These are phyloP conservation scores for Diaporthe capsici DNA, from an alignment of 2,329 filamentous ascomycete genomes.

Conservation along the genomic window DNA sequence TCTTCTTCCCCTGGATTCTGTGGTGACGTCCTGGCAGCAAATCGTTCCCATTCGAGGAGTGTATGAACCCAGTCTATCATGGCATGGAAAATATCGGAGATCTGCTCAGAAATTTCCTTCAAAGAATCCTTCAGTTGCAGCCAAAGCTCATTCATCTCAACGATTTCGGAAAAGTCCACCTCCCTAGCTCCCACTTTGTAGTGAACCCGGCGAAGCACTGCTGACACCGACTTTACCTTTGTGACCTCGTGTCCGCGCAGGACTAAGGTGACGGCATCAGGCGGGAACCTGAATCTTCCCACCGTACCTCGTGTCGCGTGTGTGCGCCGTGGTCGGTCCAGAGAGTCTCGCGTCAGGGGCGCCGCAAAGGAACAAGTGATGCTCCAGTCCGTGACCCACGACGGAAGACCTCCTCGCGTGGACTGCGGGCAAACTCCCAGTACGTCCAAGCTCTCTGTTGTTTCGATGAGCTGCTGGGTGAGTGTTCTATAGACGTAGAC, in stretches of 20 bases:
- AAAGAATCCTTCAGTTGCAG: too few relatives aligned
- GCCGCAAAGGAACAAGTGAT: not conserved
- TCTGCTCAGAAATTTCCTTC: too few relatives aligned
- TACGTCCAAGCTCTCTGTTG: not conserved
- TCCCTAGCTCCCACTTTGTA: not conserved
- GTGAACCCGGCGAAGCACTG: not conserved
- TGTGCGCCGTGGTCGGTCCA: constrained; percentile 4
- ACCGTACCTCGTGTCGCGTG: not conserved
- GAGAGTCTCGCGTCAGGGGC: not conserved
- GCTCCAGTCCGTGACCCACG: not conserved
- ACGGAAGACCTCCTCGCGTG: not conserved
- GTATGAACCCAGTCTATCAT: too few relatives aligned
- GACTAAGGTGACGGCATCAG: not conserved
- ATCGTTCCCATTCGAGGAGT: not conserved
- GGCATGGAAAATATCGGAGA: too few relatives aligned
- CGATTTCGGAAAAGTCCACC: too few relatives aligned
- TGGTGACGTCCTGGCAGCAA: not conserved
- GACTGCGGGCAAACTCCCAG: not conserved
- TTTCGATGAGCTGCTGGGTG: not conserved
- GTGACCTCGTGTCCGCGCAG: constrained; percentile 1
- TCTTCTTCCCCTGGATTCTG: not conserved
- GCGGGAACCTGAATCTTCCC: not conserved
- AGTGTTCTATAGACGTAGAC: constrained; percentile 5
- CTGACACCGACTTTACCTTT: not conserved
- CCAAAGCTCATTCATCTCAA: too few relatives aligned